Conservation (phyloP, 73 alveolate genomes). For the Stentor roeselii region DNA sequence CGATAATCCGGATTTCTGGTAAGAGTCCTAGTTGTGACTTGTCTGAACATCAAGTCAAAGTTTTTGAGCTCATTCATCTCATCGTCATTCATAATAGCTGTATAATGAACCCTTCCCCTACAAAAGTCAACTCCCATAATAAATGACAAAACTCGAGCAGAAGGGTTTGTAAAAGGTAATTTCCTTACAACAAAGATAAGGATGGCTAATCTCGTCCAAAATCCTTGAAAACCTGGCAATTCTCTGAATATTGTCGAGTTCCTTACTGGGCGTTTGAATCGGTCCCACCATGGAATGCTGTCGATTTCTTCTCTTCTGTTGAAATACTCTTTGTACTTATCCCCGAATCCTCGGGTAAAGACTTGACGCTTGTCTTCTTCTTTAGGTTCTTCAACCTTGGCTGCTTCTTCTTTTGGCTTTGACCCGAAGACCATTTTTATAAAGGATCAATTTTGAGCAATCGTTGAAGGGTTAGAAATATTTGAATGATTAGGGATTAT, state of each 20-base stretch:
- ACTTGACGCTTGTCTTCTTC: neutral
- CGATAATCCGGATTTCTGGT: neutral
- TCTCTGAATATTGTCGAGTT: neutral
- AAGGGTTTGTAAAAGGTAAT: conserved; percentile 10
- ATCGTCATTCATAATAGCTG: neutral
- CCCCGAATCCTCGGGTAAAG: neutral
- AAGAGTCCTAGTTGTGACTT: neutral
- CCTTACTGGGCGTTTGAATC: neutral
- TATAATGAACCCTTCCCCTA: neutral
- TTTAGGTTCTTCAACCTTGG: neutral
- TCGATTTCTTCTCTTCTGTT: neutral
- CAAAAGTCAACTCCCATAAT: conserved; percentile 9
- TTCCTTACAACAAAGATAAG: neutral
- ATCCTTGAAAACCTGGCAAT: neutral
- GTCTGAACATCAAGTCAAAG: neutral
- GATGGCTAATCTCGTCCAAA: neutral
- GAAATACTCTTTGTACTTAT: neutral
- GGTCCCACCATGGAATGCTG: neutral
- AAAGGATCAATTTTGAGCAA: no score
- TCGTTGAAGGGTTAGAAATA: no score
- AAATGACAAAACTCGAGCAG: neutral
- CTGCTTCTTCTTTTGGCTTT: no score
- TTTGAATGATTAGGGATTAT: no score
- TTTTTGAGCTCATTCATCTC: conserved; percentile 4
- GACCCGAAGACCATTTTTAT: no score